Base-by-base conservation (phyloP, 2,329 filamentous ascomycete species). In the Trichoderma brevicompactum region DNA sequence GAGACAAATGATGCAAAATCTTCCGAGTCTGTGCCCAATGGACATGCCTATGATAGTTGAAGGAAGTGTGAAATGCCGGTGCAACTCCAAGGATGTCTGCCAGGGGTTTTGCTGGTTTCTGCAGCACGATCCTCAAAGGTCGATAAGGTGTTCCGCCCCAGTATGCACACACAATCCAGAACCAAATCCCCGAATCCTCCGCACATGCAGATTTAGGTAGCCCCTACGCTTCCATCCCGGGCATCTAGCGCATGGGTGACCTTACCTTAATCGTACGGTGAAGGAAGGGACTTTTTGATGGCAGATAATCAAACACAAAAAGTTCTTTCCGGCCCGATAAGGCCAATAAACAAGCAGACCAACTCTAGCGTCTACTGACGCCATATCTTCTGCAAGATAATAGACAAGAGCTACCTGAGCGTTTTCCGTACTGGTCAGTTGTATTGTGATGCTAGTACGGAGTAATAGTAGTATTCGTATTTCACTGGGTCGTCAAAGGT, bases 261-360 rank as follows among this genome's bases (percentile, higher is more conserved):
- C 36, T 54, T 28, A 36, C 36, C 52, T 8, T 23, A 40, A 40
- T 28, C 12, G 17, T 54, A 41, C 34, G 36, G 34, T 28, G 17
- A 41, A 54, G 36, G 36, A 40, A 17, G 17, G 52, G 52, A 54
- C 38, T 19, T 54, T 54, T 54, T 54, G 52, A 28, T 41, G 7
- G n/a, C 34, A 36, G 36, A 54, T 54, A 13, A 40, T n/a, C 7
- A 17, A 40, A 41, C 12, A 28, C 19, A 36, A 54, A 54, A 54
- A 54, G 52, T 54, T 36, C 52, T 54, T 36, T 36, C 34, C 36
- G 50, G 52, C 36, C 52, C 17, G 52, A 41, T 54, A 54, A 40
- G 17, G 23, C 52, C 52, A 41, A 54, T 23, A 19, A 13, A 38
- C 19, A 15, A 3, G 23, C 12, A 28, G 36, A 41, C 2, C 13